A percentile compares a stretch with the other conserved stretches of the same genome.
Conservation (phyloP, 2,329 filamentous ascomycete genomes). For the Didymosphaeria variabile region DNA sequence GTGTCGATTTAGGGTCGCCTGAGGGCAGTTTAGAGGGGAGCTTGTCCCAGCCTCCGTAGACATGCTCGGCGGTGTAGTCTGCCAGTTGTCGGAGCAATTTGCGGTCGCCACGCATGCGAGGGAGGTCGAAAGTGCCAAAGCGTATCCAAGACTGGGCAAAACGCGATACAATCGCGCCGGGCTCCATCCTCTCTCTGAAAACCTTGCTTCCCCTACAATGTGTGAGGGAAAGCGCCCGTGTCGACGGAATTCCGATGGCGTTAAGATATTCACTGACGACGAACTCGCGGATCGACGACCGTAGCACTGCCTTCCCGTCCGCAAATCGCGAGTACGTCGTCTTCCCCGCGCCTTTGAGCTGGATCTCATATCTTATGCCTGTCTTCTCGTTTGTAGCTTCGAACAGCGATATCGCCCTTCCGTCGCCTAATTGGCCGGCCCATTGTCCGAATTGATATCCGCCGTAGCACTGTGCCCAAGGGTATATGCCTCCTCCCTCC, state of each 20-base stretch:
- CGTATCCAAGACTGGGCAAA: conserved; percentile 93
- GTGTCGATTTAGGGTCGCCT: conserved; percentile 59
- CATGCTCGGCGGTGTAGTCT: conserved; percentile 85
- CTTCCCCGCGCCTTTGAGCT: conserved; percentile 91
- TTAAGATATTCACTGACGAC: conserved; percentile 90
- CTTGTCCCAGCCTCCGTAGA: conserved; percentile 87
- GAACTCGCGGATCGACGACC: conserved; percentile 94
- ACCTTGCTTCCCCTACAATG: conserved; percentile 67
- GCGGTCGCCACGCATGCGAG: conserved; percentile 81
- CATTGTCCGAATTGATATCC: conserved; percentile 78
- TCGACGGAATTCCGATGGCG: conserved; percentile 84
- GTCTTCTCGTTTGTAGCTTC: conserved; percentile 81
- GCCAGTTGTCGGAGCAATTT: conserved; percentile 76
- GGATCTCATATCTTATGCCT: conserved; percentile 82
- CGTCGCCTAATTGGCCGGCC: conserved; percentile 96
- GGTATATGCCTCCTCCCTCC: conserved; percentile 74
- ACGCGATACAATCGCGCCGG: conserved; percentile 89
- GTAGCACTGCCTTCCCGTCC: conserved; percentile 90
- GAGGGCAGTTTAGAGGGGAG: conserved; percentile 68
- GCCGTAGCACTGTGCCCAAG: conserved; percentile 98
- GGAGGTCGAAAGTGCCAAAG: conserved; percentile 95
- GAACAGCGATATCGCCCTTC: conserved; percentile 92
- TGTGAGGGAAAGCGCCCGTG: conserved; percentile 83
- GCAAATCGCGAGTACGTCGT: conserved; percentile 97
- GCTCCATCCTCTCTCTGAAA: conserved; percentile 80